A percentile compares a stretch with the other conserved stretches of the same genome.
phyloP scores from a whole-genome alignment of 225 moss, liverwort and hornwort genomes.

The Marchantia polymorpha region DNA sequence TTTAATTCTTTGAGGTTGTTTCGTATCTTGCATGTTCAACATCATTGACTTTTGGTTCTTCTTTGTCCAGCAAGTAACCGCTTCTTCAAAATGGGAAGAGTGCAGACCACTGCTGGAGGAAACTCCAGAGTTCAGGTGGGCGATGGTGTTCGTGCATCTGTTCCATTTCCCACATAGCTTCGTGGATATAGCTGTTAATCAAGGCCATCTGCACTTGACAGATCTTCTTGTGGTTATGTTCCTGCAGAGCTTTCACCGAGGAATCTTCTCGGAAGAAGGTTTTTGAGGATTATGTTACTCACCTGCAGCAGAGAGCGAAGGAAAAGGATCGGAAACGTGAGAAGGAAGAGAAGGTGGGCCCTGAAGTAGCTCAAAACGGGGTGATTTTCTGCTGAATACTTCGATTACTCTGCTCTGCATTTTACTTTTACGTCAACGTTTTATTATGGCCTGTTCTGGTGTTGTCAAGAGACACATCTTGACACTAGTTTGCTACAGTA shows the following conservation, averaged over 20 bases:
- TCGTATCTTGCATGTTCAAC: no score
- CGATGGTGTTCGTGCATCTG: neutral
- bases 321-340: slow-evolving; percentile 98
- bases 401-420: no score
- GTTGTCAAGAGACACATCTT: no score
- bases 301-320: slow-evolving; percentile 79
- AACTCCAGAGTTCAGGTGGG: slow-evolving; percentile 72
- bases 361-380: slow-evolving; percentile 18
- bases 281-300: slow-evolving; percentile 81
- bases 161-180: neutral
- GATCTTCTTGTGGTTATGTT: neutral
- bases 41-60: neutral
- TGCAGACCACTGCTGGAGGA: slow-evolving; percentile 72
- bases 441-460: no score
- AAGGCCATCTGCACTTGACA: neutral
- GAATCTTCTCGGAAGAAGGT: slow-evolving; percentile 74
- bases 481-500: no score
- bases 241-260: slow-evolving; percentile 65
- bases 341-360: slow-evolving; percentile 92
- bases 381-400: slow-evolving; percentile 11
- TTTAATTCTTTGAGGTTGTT: no score
- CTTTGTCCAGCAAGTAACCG: slow-evolving; percentile 39
- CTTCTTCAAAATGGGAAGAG: slow-evolving; percentile 93
- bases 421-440: no score
- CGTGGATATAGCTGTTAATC: no score